Percentiles rank a stretch among this genome's conserved stretches.
phyloP scores from a whole-genome alignment of 2,329 filamentous ascomycete species.

The Stachybotrys chlorohalonatus region DNA sequence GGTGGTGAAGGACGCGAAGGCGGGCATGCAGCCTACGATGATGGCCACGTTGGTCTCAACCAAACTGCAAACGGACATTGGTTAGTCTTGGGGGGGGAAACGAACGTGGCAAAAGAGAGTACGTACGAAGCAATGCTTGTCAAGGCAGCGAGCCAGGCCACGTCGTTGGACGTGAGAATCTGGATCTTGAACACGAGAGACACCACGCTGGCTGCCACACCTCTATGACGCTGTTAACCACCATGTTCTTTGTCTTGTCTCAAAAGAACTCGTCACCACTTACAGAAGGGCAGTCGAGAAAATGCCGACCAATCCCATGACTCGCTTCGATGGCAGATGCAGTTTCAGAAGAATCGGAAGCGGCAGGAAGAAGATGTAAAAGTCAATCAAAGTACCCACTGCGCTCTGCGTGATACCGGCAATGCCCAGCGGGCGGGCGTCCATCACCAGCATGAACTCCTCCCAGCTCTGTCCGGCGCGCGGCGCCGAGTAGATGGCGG shows the following conservation, averaged over 20 bases:
- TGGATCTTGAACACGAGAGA: neutral
- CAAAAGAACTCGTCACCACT: neutral
- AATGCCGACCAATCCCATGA: constrained; percentile 5
- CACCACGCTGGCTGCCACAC: neutral
- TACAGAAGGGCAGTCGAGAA: constrained; percentile 8
- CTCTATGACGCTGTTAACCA: neutral
- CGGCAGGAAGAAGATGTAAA: constrained; percentile 9
- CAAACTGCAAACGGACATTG: constrained; percentile 2
- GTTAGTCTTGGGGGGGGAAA: neutral
- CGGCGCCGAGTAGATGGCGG: constrained; percentile 3
- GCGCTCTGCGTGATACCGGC: constrained; percentile 2
- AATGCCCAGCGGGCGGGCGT: neutral
- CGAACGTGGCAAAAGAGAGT: neutral
- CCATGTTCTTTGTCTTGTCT: neutral
- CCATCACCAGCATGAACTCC: neutral
- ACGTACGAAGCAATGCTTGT: neutral
- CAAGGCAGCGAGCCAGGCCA: neutral
- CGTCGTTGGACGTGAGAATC: neutral
- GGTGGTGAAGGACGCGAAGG: constrained; percentile 2
- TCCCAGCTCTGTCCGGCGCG: constrained; percentile 3
- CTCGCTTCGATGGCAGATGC: constrained; percentile 2
- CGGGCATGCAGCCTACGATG: constrained; percentile 8
- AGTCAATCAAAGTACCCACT: constrained; percentile 4
- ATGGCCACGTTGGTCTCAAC: constrained; percentile 8
- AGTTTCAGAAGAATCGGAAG: constrained; percentile 4